Evolutionary conservation across 768 basidiomycete species (phyloP).

Genomic region (Kondoa malvinella): DNA sequence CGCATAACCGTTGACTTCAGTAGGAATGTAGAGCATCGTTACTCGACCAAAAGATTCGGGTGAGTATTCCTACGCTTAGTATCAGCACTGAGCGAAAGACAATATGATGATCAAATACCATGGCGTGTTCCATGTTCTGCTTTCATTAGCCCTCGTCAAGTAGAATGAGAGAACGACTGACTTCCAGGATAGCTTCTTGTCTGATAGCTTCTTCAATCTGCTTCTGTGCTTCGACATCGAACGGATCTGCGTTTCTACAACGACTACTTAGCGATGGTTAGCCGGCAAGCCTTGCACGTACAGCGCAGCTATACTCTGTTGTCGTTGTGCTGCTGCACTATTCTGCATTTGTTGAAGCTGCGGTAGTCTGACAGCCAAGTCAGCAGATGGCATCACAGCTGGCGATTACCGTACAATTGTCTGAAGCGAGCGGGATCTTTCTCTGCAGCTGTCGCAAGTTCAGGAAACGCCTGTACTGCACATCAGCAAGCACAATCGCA

Average conservation of each 20-base stretch:
- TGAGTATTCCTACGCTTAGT: conserved; percentile 23
- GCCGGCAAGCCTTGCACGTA: not conserved
- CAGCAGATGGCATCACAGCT: conserved; percentile 13
- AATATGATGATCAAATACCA: conserved; percentile 41
- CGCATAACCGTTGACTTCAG: conserved; percentile 77
- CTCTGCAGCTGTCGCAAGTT: conserved; percentile 55
- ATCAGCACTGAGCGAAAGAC: conserved; percentile 31
- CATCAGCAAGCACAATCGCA: not conserved
- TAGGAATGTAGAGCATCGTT: conserved; percentile 86
- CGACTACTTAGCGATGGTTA: conserved; percentile 39
- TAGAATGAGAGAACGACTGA: not conserved
- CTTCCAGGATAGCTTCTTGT: conserved; percentile 67
- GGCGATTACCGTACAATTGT: conserved; percentile 37
- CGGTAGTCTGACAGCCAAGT: not conserved
- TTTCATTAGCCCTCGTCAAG: too few relatives aligned
- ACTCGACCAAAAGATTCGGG: conserved; percentile 89
- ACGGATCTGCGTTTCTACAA: conserved; percentile 66
- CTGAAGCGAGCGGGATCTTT: conserved; percentile 58
- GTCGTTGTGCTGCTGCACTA: conserved; percentile 42
- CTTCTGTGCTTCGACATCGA: conserved; percentile 73
- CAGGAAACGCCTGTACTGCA: conserved; percentile 51
- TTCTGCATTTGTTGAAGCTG: conserved; percentile 45
- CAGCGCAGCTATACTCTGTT: conserved; percentile 30
- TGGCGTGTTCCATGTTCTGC: conserved; percentile 73
- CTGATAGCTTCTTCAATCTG: conserved; percentile 86